A percentile compares a stretch with the other conserved stretches of the same genome.
These are phyloP conservation scores for Auricularia heimuer DNA, from an alignment of 768 basidiomycete genomes.

Conservation along the genomic window DNA sequence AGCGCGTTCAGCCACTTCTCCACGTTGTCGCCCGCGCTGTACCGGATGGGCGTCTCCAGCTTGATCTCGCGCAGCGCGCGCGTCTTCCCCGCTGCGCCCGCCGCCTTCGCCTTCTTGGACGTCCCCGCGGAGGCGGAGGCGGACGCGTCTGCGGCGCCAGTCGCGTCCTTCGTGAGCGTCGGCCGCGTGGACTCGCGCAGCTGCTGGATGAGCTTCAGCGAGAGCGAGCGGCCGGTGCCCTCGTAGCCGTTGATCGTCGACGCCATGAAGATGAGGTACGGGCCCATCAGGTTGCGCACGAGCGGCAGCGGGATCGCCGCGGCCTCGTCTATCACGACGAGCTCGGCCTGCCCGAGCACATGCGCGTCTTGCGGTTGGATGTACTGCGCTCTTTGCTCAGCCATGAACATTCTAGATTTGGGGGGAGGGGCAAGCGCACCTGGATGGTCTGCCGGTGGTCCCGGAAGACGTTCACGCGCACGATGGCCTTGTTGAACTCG, in stretches of 20 bases:
- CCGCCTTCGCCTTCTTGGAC: constrained; percentile 11
- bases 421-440: constrained; percentile 30
- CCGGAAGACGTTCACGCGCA: constrained; percentile 88
- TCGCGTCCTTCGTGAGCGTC: constrained; percentile 56
- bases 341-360: constrained; percentile 93
- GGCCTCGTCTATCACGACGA: constrained; percentile 96
- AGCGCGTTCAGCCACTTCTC: constrained; percentile 91
- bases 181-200: constrained; percentile 85
- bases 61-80: constrained; percentile 87
- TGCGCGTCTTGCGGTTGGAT: constrained; percentile 98
- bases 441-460: constrained; percentile 95
- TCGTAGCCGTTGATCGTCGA: constrained; percentile 99
- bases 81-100: constrained; percentile 47
- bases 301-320: constrained; percentile 96
- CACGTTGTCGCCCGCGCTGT: constrained; percentile 73
- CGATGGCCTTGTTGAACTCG: constrained; percentile 90
- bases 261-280: constrained; percentile 94
- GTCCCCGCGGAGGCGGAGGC: constrained; percentile 20
- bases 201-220: constrained; percentile 95
- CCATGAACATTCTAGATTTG: constrained; percentile 10
- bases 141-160: constrained; percentile 29
- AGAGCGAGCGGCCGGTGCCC: constrained; percentile 96
- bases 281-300: constrained; percentile 86
- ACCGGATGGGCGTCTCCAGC: constrained; percentile 91
- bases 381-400: constrained; percentile 45